phyloP scores from a whole-genome alignment of 2,329 filamentous ascomycete species.

The Gremmenia infestans region DNA sequence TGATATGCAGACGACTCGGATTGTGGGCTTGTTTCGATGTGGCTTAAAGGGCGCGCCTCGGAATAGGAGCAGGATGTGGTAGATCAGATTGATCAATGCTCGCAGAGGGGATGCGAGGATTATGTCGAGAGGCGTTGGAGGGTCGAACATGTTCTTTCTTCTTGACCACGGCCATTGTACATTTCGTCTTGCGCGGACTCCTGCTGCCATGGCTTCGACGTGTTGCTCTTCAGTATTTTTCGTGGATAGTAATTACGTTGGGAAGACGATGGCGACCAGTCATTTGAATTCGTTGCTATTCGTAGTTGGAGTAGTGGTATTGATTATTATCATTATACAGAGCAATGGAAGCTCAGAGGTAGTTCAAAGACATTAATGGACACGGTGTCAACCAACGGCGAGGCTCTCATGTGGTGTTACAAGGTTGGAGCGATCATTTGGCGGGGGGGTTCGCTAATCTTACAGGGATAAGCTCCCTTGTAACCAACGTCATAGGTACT shows the following conservation, averaged over 20 bases:
- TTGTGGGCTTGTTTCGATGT: constrained; percentile 47
- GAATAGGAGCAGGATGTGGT: constrained; percentile 60
- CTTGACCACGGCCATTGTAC: constrained; percentile 27
- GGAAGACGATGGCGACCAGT: no score
- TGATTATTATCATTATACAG: no score
- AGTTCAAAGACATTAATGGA: no score
- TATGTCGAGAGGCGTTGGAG: constrained; percentile 50
- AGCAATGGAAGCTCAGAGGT: no score
- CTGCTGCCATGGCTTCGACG: neutral
- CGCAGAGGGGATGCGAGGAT: constrained; percentile 65
- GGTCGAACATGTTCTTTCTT: constrained; percentile 25
- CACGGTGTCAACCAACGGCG: neutral
- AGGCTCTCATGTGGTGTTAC: neutral
- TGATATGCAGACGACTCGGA: constrained; percentile 82
- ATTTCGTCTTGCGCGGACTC: constrained; percentile 4
- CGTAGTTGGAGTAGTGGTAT: no score
- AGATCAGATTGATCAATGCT: constrained; percentile 55
- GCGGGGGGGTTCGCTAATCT: constrained; percentile 2
- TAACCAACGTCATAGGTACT: constrained; percentile 13
- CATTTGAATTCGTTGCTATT: no score
- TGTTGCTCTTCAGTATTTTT: neutral
- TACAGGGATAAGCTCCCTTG: constrained; percentile 12
- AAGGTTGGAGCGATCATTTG: neutral
- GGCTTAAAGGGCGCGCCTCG: constrained; percentile 61
- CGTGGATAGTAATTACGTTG: neutral